Percentiles rank a stretch among this genome's conserved stretches.
Evolutionary conservation across 305 asterid species (phyloP).

Genomic region (Fraxinus greggii): DNA sequence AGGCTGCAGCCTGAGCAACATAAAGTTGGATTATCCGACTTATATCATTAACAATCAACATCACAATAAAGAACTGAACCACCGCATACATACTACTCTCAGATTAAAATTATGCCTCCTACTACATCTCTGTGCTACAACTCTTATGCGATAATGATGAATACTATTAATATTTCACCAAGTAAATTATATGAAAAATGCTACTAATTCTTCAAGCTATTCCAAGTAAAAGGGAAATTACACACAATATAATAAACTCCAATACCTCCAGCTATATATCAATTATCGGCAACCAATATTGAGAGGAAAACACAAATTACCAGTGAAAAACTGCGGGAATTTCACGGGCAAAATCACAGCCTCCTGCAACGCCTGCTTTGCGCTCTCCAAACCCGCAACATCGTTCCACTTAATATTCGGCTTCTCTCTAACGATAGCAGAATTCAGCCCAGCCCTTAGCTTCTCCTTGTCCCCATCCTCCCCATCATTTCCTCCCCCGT

Average conservation of each 20-base stretch:
- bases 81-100: not conserved
- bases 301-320: slow-evolving; percentile 6
- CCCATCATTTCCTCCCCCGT: slow-evolving; percentile 42
- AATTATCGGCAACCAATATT: not conserved
- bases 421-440: slow-evolving; percentile 43
- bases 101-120: not conserved
- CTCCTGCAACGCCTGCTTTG: slow-evolving; percentile 48
- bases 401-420: slow-evolving; percentile 50
- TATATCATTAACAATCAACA: not conserved
- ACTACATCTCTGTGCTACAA: not conserved
- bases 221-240: not conserved
- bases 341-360: slow-evolving; percentile 49
- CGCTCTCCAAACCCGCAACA: slow-evolving; percentile 50
- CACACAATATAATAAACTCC: not conserved
- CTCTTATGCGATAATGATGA: not conserved
- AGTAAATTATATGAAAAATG: not conserved
- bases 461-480: slow-evolving; percentile 63
- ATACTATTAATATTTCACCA: not conserved
- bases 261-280: not conserved
- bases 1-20: not conserved
- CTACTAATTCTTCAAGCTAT: not conserved
- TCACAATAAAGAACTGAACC: not conserved
- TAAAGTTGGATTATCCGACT: not conserved
- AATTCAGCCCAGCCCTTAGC: slow-evolving; percentile 42
- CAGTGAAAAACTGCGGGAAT: slow-evolving; percentile 47